Conservation (phyloP, 495 filamentous ascomycete genomes). For the Penicillium waksmanii region DNA sequence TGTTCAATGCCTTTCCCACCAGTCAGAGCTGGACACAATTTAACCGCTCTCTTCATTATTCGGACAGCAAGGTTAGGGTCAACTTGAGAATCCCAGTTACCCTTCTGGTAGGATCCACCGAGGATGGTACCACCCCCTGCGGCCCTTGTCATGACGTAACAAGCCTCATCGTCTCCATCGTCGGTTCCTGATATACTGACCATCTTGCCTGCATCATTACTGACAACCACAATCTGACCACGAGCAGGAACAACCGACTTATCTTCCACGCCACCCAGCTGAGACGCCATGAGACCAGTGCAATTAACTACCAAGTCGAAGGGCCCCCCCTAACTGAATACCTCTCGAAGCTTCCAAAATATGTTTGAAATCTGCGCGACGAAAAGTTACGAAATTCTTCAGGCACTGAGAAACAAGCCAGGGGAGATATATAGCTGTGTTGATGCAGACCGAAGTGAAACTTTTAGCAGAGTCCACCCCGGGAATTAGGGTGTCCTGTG, state of each 20-base stretch:
- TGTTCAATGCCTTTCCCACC: constrained; percentile 74
- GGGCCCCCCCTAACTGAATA: too few species aligned
- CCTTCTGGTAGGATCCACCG: constrained; percentile 81
- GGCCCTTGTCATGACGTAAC: constrained; percentile 85
- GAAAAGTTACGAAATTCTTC: too few species aligned
- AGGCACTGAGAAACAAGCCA: too few species aligned
- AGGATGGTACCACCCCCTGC: constrained; percentile 75
- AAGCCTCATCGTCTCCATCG: constrained; percentile 72
- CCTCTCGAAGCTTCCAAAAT: too few species aligned
- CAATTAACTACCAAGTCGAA: constrained; percentile 57
- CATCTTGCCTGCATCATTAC: constrained; percentile 77
- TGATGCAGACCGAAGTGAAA: too few species aligned
- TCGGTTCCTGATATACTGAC: constrained; percentile 70
- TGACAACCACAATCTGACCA: constrained; percentile 84
- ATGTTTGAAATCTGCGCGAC: too few species aligned
- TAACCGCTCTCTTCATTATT: constrained; percentile 83
- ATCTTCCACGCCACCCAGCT: constrained; percentile 82
- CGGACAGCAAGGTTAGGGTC: constrained; percentile 78
- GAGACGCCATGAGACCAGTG: constrained; percentile 71
- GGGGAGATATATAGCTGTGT: too few species aligned
- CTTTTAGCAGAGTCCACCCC: too few species aligned
- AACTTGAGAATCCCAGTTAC: constrained; percentile 76
- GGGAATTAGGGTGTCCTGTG: too few species aligned
- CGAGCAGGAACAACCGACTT: constrained; percentile 69
- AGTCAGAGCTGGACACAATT: constrained; percentile 71